phyloP scores from a whole-genome alignment of 2,329 filamentous ascomycete species.

The Apiospora pterosperma region DNA sequence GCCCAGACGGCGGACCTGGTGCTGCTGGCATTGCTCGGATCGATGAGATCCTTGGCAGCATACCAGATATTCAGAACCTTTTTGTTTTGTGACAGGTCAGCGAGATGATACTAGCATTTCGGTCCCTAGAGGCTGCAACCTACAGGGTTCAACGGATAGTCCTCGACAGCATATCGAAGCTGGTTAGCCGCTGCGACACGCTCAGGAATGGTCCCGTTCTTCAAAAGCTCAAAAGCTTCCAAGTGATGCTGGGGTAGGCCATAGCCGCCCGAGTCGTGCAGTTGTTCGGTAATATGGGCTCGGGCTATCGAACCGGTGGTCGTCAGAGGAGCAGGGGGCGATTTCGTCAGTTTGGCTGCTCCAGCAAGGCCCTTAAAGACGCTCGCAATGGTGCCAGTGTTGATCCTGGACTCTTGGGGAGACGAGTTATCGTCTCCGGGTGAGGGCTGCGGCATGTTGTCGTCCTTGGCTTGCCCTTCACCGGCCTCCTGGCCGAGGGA shows the following conservation, averaged over 20 bases:
- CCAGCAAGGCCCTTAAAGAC: conserved; percentile 62
- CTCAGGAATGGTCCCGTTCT: conserved; percentile 48
- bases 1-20: conserved; percentile 62
- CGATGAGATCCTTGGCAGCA: conserved; percentile 62
- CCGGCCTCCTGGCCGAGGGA: conserved; percentile 39
- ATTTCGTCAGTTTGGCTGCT: conserved; percentile 48
- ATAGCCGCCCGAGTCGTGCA: conserved; percentile 36
- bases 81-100: background rate
- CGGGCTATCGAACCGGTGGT: conserved; percentile 31
- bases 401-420: conserved; percentile 49
- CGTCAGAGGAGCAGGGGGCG: conserved; percentile 41
- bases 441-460: conserved; percentile 56
- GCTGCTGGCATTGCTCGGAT: conserved; percentile 48
- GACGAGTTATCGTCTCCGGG: conserved; percentile 54
- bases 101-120: background rate
- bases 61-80: conserved; percentile 60
- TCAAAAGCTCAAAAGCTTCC: conserved; percentile 52
- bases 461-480: conserved; percentile 32
- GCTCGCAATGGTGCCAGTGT: conserved; percentile 53
- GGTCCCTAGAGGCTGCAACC: background rate
- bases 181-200: conserved; percentile 55
- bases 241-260: conserved; percentile 50
- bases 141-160: conserved; percentile 55
- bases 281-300: conserved; percentile 41
- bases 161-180: conserved; percentile 53